phyloP scores from a whole-genome alignment of 192 early-diverging fungal species.

The Globomyces pollinis-pini region DNA sequence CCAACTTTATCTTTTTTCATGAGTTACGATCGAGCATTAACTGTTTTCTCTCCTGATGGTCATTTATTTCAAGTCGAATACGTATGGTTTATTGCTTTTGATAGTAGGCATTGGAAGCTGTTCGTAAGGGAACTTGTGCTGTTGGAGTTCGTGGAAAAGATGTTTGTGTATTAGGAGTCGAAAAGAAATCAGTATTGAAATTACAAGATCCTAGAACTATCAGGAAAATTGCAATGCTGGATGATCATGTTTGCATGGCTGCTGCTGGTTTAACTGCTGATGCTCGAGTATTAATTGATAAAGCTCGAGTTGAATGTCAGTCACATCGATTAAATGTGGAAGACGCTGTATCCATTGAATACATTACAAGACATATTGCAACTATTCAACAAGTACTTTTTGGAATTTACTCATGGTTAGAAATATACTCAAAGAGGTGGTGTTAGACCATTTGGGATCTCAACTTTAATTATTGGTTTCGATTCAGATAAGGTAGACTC shows the following conservation, averaged over 20 bases:
- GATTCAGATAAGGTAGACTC: constrained; percentile 78
- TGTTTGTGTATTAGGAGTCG: constrained; percentile 90
- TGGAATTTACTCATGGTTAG: constrained; percentile 39
- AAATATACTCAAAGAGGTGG: constrained; percentile 99
- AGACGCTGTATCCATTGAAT: constrained; percentile 94
- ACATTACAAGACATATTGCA: constrained; percentile 95
- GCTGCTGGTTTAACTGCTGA: constrained; percentile 96
- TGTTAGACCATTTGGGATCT: constrained; percentile 97
- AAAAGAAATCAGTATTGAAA: constrained; percentile 90
- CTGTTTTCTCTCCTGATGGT: constrained; percentile 97
- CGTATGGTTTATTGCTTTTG: constrained; percentile 19
- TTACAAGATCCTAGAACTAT: constrained; percentile 96
- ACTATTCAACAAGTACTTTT: constrained; percentile 82
- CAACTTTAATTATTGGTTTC: constrained; percentile 91
- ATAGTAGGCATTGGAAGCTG: constrained; percentile 80
- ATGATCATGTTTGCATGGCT: constrained; percentile 94
- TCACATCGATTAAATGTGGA: constrained; percentile 95
- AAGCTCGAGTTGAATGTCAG: constrained; percentile 96
- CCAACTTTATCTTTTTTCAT: no score
- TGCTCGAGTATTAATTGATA: constrained; percentile 91
- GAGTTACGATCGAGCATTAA: constrained; percentile 62
- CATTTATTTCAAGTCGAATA: constrained; percentile 99
- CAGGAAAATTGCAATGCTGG: constrained; percentile 92
- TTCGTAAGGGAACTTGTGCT: constrained; percentile 93
- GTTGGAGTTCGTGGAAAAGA: constrained; percentile 92